Evolutionary conservation across 148 eudicot species (phyloP).

Genomic region (Chenopodium formosanum): DNA sequence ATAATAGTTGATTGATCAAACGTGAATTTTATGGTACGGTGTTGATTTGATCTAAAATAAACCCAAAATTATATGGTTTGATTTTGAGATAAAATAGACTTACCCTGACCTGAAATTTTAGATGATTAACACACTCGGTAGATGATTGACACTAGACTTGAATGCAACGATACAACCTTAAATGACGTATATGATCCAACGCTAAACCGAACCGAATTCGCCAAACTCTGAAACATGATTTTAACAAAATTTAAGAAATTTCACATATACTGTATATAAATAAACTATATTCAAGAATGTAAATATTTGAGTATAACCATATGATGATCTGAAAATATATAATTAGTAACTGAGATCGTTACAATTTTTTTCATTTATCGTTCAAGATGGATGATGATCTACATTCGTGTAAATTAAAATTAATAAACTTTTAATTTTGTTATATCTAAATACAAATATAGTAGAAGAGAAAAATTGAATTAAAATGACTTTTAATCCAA

Average conservation of each 20-base stretch:
- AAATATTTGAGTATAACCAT: not conserved
- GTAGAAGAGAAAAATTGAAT: not conserved
- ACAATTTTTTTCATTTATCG: not conserved
- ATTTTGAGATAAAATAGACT: too few species aligned
- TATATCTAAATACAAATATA: slow-evolving; percentile 7
- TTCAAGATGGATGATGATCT: not conserved
- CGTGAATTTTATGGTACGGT: too few species aligned
- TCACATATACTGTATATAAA: not conserved
- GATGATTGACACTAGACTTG: too few species aligned
- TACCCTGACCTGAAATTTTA: too few species aligned
- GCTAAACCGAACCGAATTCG: not conserved
- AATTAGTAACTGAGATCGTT: slow-evolving; percentile 20
- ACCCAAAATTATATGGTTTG: too few species aligned
- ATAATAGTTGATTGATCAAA: too few species aligned
- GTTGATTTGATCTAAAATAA: too few species aligned
- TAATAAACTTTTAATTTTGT: not conserved
- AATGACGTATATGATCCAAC: too few species aligned
- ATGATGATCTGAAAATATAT: slow-evolving; percentile 11
- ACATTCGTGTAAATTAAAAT: slow-evolving; percentile 6
- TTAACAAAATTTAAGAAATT: not conserved
- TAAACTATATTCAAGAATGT: not conserved
- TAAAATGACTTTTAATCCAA: not conserved
- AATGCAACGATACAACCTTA: too few species aligned
- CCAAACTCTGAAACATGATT: not conserved
- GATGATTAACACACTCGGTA: too few species aligned